Base-by-base conservation (phyloP, 345 rosid species). In the Camelina laxa region DNA sequence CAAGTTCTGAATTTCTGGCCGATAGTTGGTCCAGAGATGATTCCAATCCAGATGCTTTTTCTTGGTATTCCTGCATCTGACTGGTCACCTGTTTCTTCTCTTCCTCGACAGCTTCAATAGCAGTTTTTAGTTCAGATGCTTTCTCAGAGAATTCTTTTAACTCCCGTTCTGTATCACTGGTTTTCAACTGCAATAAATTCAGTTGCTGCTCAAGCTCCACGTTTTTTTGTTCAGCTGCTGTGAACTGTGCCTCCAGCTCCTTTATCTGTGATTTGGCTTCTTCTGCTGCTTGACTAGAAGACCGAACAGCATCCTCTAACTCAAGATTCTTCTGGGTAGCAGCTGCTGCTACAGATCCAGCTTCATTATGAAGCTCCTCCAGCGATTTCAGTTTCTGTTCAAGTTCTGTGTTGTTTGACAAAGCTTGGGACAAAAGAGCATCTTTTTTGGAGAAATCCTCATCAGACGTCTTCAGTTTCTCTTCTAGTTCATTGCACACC, bases 201-300 rank as follows among this genome's bases (percentile, higher is more conserved):
- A 87, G 57, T 68, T 87, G 91, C 77, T 87, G 85, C 76, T 95
- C 90, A 71, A 92, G 87, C 87, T 90, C 96, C 66, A 82, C 81
- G 27, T 77, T 92, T 84, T 75, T 88, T 81, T 89, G 88, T 79
- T 91, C 96, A 36, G 87, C 84, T 49, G 89, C 90, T 60, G 80
- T 63, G 65, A 87, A 80, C 45, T 79, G 84, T 8, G 75, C 60
- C 81, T 95, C 94, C 39, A 89, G 85, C 82, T 89, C 97, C 77
- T 87, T 81, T 72, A 88, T 45, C 80, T 84, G 85, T 49, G 85
- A 69, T 60, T 85, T 83, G 73, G 93, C 85, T 70, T 83, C 86
- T 73, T 92, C 92, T 60, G 87, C 90, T 71, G 82, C 88, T 79
- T 81, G 86, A 47, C 64, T 85, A 56, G 87, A 88, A 60, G 85